These are phyloP conservation scores for Beauveria brongniartii DNA, from an alignment of 2,329 filamentous ascomycete genomes.

Conservation along the genomic window DNA sequence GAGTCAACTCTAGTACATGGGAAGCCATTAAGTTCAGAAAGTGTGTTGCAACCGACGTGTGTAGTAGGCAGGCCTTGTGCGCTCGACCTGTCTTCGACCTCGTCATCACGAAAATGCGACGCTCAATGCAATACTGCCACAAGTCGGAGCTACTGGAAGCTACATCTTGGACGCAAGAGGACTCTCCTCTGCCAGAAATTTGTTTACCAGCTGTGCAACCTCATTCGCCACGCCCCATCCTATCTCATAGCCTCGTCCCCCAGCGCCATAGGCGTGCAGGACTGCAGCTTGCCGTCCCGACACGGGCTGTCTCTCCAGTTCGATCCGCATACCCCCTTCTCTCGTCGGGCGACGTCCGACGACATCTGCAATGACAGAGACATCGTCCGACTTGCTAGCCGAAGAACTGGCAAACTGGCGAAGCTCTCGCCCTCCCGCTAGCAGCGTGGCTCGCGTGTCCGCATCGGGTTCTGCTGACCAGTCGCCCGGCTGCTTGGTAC, in stretches of 20 bases:
- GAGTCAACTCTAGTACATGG: not conserved
- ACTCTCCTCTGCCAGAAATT: not conserved
- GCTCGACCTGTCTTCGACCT: not conserved
- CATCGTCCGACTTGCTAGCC: constrained; percentile 18
- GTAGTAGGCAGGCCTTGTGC: not conserved
- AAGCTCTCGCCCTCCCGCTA: constrained; percentile 27
- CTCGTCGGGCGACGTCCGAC: constrained; percentile 38
- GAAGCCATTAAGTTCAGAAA: not conserved
- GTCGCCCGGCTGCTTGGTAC: constrained; percentile 52
- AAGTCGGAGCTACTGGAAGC: too few species aligned
- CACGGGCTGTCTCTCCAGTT: not conserved
- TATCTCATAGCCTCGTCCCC: constrained; percentile 53
- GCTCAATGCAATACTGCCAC: too few species aligned
- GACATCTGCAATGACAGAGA: constrained; percentile 31
- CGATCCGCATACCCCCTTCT: constrained; percentile 31
- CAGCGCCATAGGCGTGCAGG: constrained; percentile 52
- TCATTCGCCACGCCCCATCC: constrained; percentile 52
- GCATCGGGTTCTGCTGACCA: constrained; percentile 41
- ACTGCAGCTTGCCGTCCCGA: constrained; percentile 10
- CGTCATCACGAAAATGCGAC: not conserved
- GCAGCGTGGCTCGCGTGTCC: constrained; percentile 38
- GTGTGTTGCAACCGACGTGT: not conserved
- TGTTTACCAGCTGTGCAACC: constrained; percentile 24
- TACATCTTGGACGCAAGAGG: not conserved
- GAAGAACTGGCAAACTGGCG: constrained; percentile 19